A percentile compares a stretch with the other conserved stretches of the same genome.
Conservation (phyloP, 495 filamentous ascomycete species). For the Penicillium chermesinum region DNA sequence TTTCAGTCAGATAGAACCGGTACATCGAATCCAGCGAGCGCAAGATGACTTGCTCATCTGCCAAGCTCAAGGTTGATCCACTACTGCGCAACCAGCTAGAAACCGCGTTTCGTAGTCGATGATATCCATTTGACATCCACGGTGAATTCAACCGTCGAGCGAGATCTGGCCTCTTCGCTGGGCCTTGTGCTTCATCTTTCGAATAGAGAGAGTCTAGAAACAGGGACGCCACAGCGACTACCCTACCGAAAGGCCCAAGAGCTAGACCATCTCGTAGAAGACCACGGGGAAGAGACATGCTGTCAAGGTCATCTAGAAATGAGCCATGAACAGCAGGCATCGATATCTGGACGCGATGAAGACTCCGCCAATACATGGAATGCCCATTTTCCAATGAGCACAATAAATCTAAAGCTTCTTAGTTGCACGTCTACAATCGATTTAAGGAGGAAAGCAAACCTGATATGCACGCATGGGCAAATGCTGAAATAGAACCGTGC, state of each 20-base stretch:
- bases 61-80: slow-evolving; percentile 8
- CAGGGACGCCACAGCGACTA: slow-evolving; percentile 19
- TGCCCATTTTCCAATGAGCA: slow-evolving; percentile 25
- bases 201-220: slow-evolving; percentile 31
- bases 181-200: background rate
- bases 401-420: slow-evolving; percentile 33
- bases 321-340: slow-evolving; percentile 27
- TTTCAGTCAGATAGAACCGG: slow-evolving; percentile 11
- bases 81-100: slow-evolving; percentile 24
- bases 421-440: slow-evolving; percentile 3
- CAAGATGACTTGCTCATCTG: slow-evolving; percentile 16
- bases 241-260: slow-evolving; percentile 23
- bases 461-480: slow-evolving; percentile 31
- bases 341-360: slow-evolving; percentile 10
- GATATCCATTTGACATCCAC: slow-evolving; percentile 34
- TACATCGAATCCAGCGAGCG: slow-evolving; percentile 23
- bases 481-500: slow-evolving; percentile 25
- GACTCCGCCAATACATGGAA: slow-evolving; percentile 1
- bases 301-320: slow-evolving; percentile 30
- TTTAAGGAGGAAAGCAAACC: slow-evolving; percentile 24
- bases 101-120: slow-evolving; percentile 30
- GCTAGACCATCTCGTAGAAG: slow-evolving; percentile 21
- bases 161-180: slow-evolving; percentile 8
- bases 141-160: slow-evolving; percentile 29
- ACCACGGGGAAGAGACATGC: slow-evolving; percentile 26